phyloP scores from a whole-genome alignment of 257 asterid species.

The Penstemon davidsonii region DNA sequence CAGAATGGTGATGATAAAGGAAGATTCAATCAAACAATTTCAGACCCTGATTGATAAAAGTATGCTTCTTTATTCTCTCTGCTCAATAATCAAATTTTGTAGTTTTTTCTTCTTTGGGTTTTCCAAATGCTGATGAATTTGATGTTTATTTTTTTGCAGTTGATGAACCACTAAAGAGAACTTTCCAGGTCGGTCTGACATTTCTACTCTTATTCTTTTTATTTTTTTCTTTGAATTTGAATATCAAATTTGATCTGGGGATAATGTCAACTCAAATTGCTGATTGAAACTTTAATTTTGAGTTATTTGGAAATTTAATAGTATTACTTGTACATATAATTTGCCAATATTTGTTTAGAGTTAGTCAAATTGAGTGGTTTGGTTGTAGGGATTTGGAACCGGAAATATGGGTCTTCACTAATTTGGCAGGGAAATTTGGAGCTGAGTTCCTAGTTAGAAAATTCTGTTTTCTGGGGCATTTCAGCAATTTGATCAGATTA shows the following conservation, averaged over 20 bases:
- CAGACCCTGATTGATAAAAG: slow-evolving; percentile 59
- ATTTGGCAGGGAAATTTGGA: no score
- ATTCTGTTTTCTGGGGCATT: no score
- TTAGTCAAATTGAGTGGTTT: slow-evolving; percentile 13
- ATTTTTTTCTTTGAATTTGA: background rate
- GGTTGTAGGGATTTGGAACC: slow-evolving; percentile 18
- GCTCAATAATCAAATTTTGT: slow-evolving; percentile 6
- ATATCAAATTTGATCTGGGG: slow-evolving; percentile 8
- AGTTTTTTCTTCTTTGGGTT: slow-evolving; percentile 46
- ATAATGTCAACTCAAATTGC: slow-evolving; percentile 26
- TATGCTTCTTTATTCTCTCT: slow-evolving; percentile 28
- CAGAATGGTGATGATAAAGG: slow-evolving; percentile 51
- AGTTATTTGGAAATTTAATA: background rate
- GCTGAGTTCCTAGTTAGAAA: no score
- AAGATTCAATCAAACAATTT: slow-evolving; percentile 67
- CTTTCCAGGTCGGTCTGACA: slow-evolving; percentile 58
- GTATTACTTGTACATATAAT: background rate
- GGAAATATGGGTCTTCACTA: background rate
- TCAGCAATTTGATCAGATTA: no score
- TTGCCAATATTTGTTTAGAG: background rate
- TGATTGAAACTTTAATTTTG: slow-evolving; percentile 27
- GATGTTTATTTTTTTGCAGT: slow-evolving; percentile 48
- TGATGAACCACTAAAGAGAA: slow-evolving; percentile 61
- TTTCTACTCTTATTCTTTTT: slow-evolving; percentile 19
- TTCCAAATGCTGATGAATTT: slow-evolving; percentile 31